phyloP scores from a whole-genome alignment of 176 grass and related monocot species.

The Avena atlantica region DNA sequence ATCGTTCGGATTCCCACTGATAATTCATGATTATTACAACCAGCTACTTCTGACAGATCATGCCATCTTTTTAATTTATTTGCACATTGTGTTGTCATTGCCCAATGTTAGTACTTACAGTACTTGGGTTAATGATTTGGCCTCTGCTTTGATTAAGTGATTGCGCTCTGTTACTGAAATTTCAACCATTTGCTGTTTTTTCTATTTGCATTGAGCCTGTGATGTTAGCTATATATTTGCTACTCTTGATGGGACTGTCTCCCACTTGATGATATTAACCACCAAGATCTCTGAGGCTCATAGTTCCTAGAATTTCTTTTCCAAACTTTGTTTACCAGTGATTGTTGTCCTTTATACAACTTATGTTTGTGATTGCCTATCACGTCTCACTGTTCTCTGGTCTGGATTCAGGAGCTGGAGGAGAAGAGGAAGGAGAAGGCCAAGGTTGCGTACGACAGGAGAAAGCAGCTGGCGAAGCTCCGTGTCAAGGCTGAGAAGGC shows the following conservation, averaged over 20 bases:
- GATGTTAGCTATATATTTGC: conserved; percentile 63
- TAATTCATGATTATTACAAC: conserved; percentile 49
- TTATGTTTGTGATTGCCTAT: neutral
- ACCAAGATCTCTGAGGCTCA: conserved; percentile 64
- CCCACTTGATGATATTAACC: conserved; percentile 55
- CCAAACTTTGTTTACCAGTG: too few species aligned
- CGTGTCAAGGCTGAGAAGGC: conserved; percentile 78
- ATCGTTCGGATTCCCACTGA: conserved; percentile 59
- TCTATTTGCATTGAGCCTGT: neutral
- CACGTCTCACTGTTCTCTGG: neutral
- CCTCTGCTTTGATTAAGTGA: neutral
- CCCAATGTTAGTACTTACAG: neutral
- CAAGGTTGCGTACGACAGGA: conserved; percentile 75
- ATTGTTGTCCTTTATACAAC: neutral
- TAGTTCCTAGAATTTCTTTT: neutral
- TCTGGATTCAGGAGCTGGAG: conserved; percentile 62
- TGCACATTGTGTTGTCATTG: neutral
- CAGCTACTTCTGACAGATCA: conserved; percentile 61
- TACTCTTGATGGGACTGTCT: conserved; percentile 55
- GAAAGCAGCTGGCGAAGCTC: conserved; percentile 79
- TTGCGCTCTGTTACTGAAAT: neutral
- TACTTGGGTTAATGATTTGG: neutral
- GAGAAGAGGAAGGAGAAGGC: conserved; percentile 91
- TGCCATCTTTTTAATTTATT: neutral
- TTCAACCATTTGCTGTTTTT: neutral